phyloP scores from a whole-genome alignment of 192 early-diverging fungal species.

The Backusella westeae region DNA sequence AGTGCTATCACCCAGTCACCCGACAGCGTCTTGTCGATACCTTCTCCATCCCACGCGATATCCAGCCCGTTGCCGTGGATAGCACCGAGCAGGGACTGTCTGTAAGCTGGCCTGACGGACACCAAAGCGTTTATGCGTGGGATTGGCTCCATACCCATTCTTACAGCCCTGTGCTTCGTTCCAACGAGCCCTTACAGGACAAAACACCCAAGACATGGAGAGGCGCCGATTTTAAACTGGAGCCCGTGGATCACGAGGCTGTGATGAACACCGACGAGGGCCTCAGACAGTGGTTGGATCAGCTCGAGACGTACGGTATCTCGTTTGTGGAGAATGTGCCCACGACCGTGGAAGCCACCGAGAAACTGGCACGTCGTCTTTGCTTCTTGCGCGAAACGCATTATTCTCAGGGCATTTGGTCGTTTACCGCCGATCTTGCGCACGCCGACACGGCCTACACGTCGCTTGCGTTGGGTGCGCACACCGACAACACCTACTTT shows the following conservation, averaged over 20 bases:
- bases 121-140: slow-evolving; percentile 56
- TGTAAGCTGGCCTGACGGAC: slow-evolving; percentile 57
- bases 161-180: slow-evolving; percentile 55
- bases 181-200: slow-evolving; percentile 9
- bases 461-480: slow-evolving; percentile 64
- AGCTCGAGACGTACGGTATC: slow-evolving; percentile 70
- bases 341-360: slow-evolving; percentile 58
- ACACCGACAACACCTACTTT: slow-evolving; percentile 88
- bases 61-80: slow-evolving; percentile 42
- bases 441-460: slow-evolving; percentile 89
- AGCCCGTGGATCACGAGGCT: slow-evolving; percentile 52
- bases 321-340: slow-evolving; percentile 76
- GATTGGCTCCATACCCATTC: slow-evolving; percentile 66
- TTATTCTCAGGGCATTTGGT: slow-evolving; percentile 74
- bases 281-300: slow-evolving; percentile 62
- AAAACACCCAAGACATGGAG: slow-evolving; percentile 19
- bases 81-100: slow-evolving; percentile 39
- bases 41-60: slow-evolving; percentile 57
- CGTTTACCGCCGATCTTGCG: slow-evolving; percentile 68
- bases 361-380: slow-evolving; percentile 60
- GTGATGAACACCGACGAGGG: slow-evolving; percentile 71
- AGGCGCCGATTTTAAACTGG: slow-evolving; percentile 30
- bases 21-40: slow-evolving; percentile 79
- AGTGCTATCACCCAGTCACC: slow-evolving; percentile 75
- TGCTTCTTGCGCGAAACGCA: slow-evolving; percentile 77